These are phyloP conservation scores for Phanerodontia chrysosporium DNA, from an alignment of 768 basidiomycete genomes.

Conservation along the genomic window DNA sequence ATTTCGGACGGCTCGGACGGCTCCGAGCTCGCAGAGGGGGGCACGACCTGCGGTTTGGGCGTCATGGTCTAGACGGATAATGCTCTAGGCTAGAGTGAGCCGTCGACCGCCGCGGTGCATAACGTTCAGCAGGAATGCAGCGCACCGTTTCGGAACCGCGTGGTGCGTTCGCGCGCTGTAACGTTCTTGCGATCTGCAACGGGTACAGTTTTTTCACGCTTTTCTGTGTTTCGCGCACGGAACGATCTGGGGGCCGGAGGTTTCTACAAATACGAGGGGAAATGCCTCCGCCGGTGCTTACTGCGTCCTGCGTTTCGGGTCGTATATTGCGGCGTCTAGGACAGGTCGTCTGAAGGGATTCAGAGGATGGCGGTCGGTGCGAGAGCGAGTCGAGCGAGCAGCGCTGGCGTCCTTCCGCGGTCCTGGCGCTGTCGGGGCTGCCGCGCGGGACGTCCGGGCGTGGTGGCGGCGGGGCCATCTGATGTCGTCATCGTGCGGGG, in stretches of 20 bases:
- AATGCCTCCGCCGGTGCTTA: not conserved
- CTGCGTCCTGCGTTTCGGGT: not conserved
- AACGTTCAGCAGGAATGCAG: not conserved
- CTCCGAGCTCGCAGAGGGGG: slow-evolving; percentile 23
- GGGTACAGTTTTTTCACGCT: not conserved
- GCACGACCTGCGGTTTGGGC: slow-evolving; percentile 11
- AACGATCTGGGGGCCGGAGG: not conserved
- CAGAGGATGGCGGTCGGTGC: too few species aligned
- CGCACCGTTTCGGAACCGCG: not conserved
- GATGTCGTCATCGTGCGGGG: not conserved
- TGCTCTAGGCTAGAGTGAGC: too few species aligned
- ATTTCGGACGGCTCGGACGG: slow-evolving; percentile 26
- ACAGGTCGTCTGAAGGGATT: too few species aligned
- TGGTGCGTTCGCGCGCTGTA: not conserved
- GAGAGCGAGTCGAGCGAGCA: too few species aligned
- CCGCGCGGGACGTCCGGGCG: not conserved
- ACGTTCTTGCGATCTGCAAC: not conserved
- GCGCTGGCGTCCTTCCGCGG: too few species aligned
- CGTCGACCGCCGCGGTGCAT: too few species aligned
- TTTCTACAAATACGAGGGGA: not conserved
- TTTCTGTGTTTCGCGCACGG: not conserved
- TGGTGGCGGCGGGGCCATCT: not conserved
- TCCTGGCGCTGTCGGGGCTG: too few species aligned
- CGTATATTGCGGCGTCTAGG: not conserved
- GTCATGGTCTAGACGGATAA: not conserved